Percentiles rank a stretch among this genome's conserved stretches.
These are phyloP conservation scores for Ailanthus altissimus DNA, from an alignment of 345 rosid species.

Conservation along the genomic window DNA sequence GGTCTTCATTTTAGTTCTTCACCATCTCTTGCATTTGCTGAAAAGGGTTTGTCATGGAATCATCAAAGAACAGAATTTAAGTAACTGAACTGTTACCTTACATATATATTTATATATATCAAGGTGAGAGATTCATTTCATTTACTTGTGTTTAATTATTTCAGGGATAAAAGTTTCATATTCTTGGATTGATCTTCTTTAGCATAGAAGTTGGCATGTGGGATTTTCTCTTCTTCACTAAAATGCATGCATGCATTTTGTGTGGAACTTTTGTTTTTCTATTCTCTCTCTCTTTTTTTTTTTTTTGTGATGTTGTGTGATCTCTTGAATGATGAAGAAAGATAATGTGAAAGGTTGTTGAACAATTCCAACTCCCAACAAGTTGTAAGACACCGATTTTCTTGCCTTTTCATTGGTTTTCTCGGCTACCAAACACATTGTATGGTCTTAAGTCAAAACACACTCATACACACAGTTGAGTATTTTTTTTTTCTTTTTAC, in stretches of 20 bases:
- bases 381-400: background rate
- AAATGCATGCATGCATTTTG: background rate
- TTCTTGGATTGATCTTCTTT: background rate
- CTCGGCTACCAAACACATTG: constrained; percentile 9
- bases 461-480: background rate
- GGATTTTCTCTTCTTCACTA: background rate
- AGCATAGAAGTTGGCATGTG: background rate
- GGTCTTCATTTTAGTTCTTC: background rate
- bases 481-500: background rate
- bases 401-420: background rate
- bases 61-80: constrained; percentile 16
- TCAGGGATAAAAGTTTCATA: background rate
- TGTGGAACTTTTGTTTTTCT: background rate
- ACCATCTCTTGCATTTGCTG: constrained; percentile 13
- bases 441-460: background rate
- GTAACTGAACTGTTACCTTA: background rate
- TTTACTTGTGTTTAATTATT: background rate
- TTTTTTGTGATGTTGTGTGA: background rate
- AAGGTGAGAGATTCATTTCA: constrained; percentile 28
- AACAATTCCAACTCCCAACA: background rate
- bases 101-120: background rate
- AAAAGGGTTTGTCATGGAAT: background rate
- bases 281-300: background rate
- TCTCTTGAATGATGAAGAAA: background rate
- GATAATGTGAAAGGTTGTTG: background rate